Evolutionary conservation across 2,329 filamentous ascomycete species (phyloP), one percentile per base, ranked within the genome.

Genomic region (Colletotrichum higginsianum): DNA sequence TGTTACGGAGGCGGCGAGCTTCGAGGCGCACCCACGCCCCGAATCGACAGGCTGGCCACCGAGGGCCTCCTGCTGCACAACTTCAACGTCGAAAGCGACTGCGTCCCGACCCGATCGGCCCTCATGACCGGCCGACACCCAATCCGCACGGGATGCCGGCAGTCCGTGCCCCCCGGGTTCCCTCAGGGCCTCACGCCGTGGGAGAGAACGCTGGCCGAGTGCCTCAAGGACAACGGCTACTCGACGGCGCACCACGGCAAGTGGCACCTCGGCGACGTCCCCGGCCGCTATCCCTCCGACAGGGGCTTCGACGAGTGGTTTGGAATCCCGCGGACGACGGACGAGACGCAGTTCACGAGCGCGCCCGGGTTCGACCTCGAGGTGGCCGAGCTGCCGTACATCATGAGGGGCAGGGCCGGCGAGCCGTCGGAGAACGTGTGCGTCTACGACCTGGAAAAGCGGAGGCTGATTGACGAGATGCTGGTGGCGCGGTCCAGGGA

Each of bases 31-130:
- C 75, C 78, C 2, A 82, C 79, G 0, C 80, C 79, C 12, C 74
- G 80, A 4, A 81, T 81, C 57, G 79, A 81, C 50, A 75, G 73
- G 18, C 75, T 82, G 8, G 77, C 80, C 4, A 77, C 75, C 0
- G 75, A 81, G 47, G 80, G 80, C 6, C 74, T 81, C 0, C 71
- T 80, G 0, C 55, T 81, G 15, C 79, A 81, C 64, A 82, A 81
- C 69, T 82, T 81, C 75, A 82, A 82, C n/a, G 79, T 82, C 4
- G 79, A 82, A 65, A 81, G 80, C 62, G 80, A 81, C 44, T 81
- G 79, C 16, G 79, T 82, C 0, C 78, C 80, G 3, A 82, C 80
- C 0, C 78, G 80, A 0, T 81, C 80, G 0, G 80, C 80, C 0
- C 61, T 82, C 6, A 81, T 82, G 80, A 82, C 80, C 0, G 79